These are phyloP conservation scores for Dactylellina sp. DNA, from an alignment of 2,329 filamentous ascomycete species.

Conservation along the genomic window DNA sequence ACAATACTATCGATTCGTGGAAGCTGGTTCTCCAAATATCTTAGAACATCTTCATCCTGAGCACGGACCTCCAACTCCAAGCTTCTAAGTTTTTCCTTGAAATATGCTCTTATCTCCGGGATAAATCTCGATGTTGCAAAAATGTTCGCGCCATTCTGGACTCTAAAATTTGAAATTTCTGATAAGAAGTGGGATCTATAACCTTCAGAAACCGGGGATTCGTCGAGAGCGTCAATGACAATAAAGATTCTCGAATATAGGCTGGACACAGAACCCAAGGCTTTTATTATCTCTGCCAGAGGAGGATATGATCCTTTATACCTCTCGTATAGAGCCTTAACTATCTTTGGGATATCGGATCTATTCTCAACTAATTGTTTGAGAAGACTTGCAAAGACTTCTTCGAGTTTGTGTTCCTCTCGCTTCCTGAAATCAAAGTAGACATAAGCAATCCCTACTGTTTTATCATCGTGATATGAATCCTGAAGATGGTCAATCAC, in stretches of 20 bases:
- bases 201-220: neutral
- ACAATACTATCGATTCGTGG: neutral
- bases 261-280: conserved; percentile 1
- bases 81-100: conserved; percentile 22
- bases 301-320: conserved; percentile 33
- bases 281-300: neutral
- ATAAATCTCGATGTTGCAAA: conserved; percentile 62
- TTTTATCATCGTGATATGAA: neutral
- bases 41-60: conserved; percentile 60
- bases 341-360: conserved; percentile 58
- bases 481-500: conserved; percentile 64
- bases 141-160: conserved; percentile 58
- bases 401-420: conserved; percentile 62
- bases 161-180: conserved; percentile 59
- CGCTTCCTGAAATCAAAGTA: conserved; percentile 66
- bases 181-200: conserved; percentile 56
- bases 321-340: conserved; percentile 61
- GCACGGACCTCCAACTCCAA: conserved; percentile 62
- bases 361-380: conserved; percentile 63
- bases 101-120: conserved; percentile 57
- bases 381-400: conserved; percentile 63
- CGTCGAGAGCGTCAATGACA: conserved; percentile 15
- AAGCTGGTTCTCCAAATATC: conserved; percentile 1
- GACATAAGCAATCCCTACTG: conserved; percentile 65
- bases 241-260: conserved; percentile 11